These are phyloP conservation scores for Aspergillus pseudoterreus DNA, from an alignment of 2,329 filamentous ascomycete species.

Conservation along the genomic window DNA sequence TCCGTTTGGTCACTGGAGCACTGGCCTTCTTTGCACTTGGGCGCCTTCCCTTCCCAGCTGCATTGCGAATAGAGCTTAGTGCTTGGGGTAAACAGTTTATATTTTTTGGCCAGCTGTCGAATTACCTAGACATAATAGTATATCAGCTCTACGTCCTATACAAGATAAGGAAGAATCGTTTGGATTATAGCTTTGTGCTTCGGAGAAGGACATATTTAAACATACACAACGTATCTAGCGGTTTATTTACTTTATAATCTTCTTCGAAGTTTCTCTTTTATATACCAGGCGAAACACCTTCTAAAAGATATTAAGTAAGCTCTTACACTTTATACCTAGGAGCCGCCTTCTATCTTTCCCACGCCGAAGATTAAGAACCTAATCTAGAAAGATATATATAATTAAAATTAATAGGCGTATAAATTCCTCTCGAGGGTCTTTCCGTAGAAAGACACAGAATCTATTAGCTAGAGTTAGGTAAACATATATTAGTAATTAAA, in stretches of 20 bases:
- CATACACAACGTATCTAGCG: neutral
- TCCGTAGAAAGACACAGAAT: constrained; percentile 13
- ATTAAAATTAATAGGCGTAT: constrained; percentile 12
- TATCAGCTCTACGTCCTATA: constrained; percentile 4
- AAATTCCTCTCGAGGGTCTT: constrained; percentile 15
- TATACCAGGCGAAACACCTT: constrained; percentile 2
- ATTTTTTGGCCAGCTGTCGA: constrained; percentile 16
- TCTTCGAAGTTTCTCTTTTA: constrained; percentile 1
- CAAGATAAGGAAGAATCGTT: neutral
- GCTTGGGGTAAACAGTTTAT: no score
- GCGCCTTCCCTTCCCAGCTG: no score
- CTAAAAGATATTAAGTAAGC: constrained; percentile 3
- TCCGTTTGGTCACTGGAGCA: no score
- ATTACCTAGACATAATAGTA: constrained; percentile 15
- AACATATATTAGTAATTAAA: constrained; percentile 1
- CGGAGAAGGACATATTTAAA: neutral
- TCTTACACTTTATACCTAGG: constrained; percentile 13
- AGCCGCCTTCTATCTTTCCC: constrained; percentile 17
- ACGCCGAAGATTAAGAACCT: constrained; percentile 14
- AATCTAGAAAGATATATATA: constrained; percentile 18
- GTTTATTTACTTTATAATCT: constrained; percentile 1
- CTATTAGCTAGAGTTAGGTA: constrained; percentile 3
- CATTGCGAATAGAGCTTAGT: no score
- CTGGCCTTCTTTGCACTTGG: no score
- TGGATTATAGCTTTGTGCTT: neutral